Conservation (phyloP, 176 grass and related monocot genomes). For the Tillandsia fasciculata region DNA sequence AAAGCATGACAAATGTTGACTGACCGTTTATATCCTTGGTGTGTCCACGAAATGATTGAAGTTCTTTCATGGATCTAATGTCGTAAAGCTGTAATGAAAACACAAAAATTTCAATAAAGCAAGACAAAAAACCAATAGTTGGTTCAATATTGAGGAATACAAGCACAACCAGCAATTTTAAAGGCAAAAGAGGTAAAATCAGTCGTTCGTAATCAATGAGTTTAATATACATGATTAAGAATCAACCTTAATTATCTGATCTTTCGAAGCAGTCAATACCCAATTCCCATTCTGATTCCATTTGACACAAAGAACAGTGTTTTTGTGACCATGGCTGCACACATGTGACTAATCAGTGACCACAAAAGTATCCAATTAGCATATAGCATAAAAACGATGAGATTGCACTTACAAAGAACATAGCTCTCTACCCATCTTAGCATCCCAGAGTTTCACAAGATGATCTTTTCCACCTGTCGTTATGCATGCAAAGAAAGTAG, state of each 20-base stretch:
- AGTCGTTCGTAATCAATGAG: no score
- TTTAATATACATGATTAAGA: constrained; percentile 7
- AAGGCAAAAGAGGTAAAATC: background rate
- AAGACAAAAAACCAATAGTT: background rate
- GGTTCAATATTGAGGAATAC: no score
- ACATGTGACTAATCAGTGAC: constrained; percentile 17
- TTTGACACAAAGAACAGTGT: constrained; percentile 94
- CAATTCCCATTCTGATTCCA: constrained; percentile 99
- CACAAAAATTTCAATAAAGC: constrained; percentile 19
- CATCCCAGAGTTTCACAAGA: constrained; percentile 99
- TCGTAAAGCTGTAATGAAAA: constrained; percentile 81
- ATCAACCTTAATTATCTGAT: constrained; percentile 95
- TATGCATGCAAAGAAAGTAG: background rate
- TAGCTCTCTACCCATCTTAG: constrained; percentile 74
- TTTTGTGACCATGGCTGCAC: constrained; percentile 96
- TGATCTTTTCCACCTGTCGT: constrained; percentile 84
- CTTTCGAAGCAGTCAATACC: constrained; percentile 94
- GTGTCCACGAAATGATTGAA: constrained; percentile 97
- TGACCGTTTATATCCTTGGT: constrained; percentile 91
- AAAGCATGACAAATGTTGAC: constrained; percentile 20
- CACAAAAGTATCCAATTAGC: constrained; percentile 17
- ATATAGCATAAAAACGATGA: constrained; percentile 22
- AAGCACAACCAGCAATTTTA: background rate
- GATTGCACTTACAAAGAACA: constrained; percentile 65
- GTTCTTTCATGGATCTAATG: constrained; percentile 99